Conservation (phyloP, 805 yeast genomes). For the Teunomyces kruisii region DNA sequence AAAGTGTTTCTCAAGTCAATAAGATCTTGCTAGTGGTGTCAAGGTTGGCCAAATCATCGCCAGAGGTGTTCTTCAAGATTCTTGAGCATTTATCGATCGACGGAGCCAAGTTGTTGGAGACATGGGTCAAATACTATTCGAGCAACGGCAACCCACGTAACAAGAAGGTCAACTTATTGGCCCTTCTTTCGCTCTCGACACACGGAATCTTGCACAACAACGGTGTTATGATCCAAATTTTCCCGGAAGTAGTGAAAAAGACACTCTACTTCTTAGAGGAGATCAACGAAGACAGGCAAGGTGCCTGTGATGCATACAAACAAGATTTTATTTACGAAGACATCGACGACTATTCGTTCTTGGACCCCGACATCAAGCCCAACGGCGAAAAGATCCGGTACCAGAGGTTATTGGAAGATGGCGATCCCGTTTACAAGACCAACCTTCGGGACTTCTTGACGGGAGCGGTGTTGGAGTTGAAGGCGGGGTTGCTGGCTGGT, state of each 20-base stretch:
- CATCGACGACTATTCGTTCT: conserved; percentile 41
- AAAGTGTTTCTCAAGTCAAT: conserved; percentile 40
- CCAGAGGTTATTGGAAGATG: conserved; percentile 25
- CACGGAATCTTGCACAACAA: conserved; percentile 18
- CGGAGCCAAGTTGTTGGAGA: conserved; percentile 20
- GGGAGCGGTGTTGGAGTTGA: conserved; percentile 25
- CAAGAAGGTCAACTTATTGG: conserved; percentile 67
- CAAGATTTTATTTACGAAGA: conserved; percentile 40
- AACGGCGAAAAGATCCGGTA: conserved; percentile 44
- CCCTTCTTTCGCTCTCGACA: conserved; percentile 52
- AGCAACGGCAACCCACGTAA: conserved; percentile 73
- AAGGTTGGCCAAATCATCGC: conserved; percentile 34
- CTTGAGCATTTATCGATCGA: conserved; percentile 29
- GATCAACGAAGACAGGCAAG: conserved; percentile 53
- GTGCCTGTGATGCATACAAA: conserved; percentile 35
- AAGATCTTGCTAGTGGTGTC: conserved; percentile 38
- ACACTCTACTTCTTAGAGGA: conserved; percentile 63
- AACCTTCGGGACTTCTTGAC: conserved; percentile 47
- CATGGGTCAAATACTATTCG: conserved; percentile 42
- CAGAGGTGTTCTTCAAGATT: conserved; percentile 33
- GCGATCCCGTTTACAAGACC: conserved; percentile 42
- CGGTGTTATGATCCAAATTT: conserved; percentile 19
- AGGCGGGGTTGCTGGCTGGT: conserved; percentile 19
- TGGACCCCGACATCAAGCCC: conserved; percentile 41
- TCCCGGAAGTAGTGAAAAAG: conserved; percentile 29